These are phyloP conservation scores for Moniliella sp. DNA, from an alignment of 1,284 basidiomycete species.

Conservation along the genomic window DNA sequence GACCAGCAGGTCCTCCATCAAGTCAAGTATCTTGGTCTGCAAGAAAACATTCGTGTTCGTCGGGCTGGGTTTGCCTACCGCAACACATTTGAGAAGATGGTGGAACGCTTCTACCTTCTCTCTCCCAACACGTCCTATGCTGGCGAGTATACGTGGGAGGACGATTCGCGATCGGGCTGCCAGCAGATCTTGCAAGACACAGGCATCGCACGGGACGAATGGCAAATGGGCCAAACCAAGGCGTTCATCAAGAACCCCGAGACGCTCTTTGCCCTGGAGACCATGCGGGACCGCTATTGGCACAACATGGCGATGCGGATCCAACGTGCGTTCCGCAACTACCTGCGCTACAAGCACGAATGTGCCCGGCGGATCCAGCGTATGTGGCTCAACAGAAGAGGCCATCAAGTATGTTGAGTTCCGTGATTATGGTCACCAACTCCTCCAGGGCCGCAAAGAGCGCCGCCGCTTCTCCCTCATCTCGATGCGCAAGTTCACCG, in stretches of 20 bases:
- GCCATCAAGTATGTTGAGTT: constrained; percentile 64
- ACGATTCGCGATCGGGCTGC: constrained; percentile 73
- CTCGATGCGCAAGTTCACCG: constrained; percentile 81
- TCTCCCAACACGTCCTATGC: constrained; percentile 90
- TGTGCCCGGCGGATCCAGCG: constrained; percentile 83
- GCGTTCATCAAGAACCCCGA: constrained; percentile 99
- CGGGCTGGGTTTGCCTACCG: constrained; percentile 92
- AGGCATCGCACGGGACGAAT: constrained; percentile 83
- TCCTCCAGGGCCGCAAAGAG: constrained; percentile 78
- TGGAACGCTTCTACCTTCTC: constrained; percentile 67
- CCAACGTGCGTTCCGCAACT: constrained; percentile 85
- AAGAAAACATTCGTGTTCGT: constrained; percentile 93
- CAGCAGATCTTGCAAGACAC: constrained; percentile 80
- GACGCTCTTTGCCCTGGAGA: constrained; percentile 90
- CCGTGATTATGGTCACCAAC: constrained; percentile 77
- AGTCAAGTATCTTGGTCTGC: constrained; percentile 93
- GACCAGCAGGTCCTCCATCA: constrained; percentile 84
- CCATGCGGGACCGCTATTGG: constrained; percentile 97
- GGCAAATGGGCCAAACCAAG: constrained; percentile 97
- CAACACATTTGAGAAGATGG: constrained; percentile 95
- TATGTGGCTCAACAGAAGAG: constrained; percentile 97
- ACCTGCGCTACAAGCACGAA: constrained; percentile 80
- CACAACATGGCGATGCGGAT: constrained; percentile 97
- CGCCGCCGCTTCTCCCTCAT: constrained; percentile 75
- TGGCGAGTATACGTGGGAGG: constrained; percentile 91